These are phyloP conservation scores for Kalanchoe fedtschenkoi DNA, from an alignment of 164 flowering plant genomes.

Conservation along the genomic window DNA sequence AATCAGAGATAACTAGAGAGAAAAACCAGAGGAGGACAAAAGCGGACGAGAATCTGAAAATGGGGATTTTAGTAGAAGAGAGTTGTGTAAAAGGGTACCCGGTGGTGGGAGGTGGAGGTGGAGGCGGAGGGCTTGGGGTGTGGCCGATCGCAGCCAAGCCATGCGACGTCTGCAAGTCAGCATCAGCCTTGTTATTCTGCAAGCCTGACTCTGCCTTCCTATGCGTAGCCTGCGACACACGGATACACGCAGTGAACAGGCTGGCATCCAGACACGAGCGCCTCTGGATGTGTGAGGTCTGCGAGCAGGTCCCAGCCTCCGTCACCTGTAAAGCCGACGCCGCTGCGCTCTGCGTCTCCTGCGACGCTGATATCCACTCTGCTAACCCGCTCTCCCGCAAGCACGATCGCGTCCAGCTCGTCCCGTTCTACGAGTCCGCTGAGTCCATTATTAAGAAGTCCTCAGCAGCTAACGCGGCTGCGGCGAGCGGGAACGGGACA, in stretches of 20 bases:
- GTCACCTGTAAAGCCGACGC: slow-evolving; percentile 59
- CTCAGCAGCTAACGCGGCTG: slow-evolving; percentile 10
- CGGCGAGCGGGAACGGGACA: not conserved
- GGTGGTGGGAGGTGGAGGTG: slow-evolving; percentile 24
- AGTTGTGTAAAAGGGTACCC: slow-evolving; percentile 9
- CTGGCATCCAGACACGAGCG: slow-evolving; percentile 38
- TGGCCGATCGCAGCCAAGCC: slow-evolving; percentile 21
- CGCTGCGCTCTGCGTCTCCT: slow-evolving; percentile 43
- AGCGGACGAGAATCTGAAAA: not conserved
- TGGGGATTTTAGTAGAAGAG: slow-evolving; percentile 12
- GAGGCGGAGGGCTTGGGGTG: not conserved
- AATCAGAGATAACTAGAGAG: too few relatives aligned
- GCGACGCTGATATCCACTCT: slow-evolving; percentile 57
- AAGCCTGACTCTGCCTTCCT: slow-evolving; percentile 35
- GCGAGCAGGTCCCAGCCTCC: slow-evolving; percentile 53
- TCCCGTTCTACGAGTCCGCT: slow-evolving; percentile 32
- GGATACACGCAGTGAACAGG: slow-evolving; percentile 30
- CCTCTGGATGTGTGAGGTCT: slow-evolving; percentile 50
- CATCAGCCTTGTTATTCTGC: slow-evolving; percentile 33
- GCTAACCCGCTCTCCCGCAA: slow-evolving; percentile 56
- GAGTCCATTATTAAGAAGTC: slow-evolving; percentile 15
- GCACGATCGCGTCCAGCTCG: slow-evolving; percentile 42
- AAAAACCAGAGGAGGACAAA: not conserved
- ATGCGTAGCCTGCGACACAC: slow-evolving; percentile 33
- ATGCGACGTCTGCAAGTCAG: slow-evolving; percentile 40